A percentile compares a stretch with the other conserved stretches of the same genome.
phyloP scores from a whole-genome alignment of 805 yeast genomes.

The Candida adriatica region DNA sequence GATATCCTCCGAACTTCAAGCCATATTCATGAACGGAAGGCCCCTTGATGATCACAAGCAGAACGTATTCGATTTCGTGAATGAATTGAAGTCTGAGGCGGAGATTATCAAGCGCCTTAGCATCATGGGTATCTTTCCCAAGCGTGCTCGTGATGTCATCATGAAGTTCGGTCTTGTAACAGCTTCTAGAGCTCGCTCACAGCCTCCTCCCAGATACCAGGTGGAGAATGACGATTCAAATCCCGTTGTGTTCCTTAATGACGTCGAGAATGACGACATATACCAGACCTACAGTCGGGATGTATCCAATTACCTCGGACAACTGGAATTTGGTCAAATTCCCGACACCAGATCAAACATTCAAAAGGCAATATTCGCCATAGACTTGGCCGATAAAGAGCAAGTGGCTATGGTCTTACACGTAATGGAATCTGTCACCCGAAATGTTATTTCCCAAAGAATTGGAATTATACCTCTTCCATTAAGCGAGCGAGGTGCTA shows the following conservation, averaged over 20 bases:
- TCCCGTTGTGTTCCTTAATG: slow-evolving; percentile 64
- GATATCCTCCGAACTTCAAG: slow-evolving; percentile 32
- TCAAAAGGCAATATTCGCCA: slow-evolving; percentile 63
- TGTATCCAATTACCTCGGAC: slow-evolving; percentile 39
- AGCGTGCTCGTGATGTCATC: slow-evolving; percentile 31
- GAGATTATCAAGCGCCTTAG: slow-evolving; percentile 20
- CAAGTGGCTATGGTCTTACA: slow-evolving; percentile 46
- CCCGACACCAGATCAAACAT: slow-evolving; percentile 70
- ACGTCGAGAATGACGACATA: slow-evolving; percentile 56
- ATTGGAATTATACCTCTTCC: slow-evolving; percentile 72
- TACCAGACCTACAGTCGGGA: slow-evolving; percentile 43
- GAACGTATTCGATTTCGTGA: slow-evolving; percentile 36
- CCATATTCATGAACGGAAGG: slow-evolving; percentile 67
- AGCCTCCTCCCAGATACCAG: slow-evolving; percentile 20
- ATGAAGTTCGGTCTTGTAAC: slow-evolving; percentile 32
- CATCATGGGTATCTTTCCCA: slow-evolving; percentile 28
- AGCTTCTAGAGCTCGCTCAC: slow-evolving; percentile 12
- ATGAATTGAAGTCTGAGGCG: slow-evolving; percentile 32
- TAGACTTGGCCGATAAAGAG: slow-evolving; percentile 48
- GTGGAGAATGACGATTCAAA: slow-evolving; percentile 23
- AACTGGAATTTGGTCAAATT: slow-evolving; percentile 48
- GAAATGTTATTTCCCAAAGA: slow-evolving; percentile 65
- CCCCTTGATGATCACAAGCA: slow-evolving; percentile 40
- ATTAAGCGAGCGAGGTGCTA: slow-evolving; percentile 15
- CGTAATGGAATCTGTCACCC: slow-evolving; percentile 41